Evolutionary conservation across 139 green algal species (phyloP).

Genomic region (Chlorella ohadii): DNA sequence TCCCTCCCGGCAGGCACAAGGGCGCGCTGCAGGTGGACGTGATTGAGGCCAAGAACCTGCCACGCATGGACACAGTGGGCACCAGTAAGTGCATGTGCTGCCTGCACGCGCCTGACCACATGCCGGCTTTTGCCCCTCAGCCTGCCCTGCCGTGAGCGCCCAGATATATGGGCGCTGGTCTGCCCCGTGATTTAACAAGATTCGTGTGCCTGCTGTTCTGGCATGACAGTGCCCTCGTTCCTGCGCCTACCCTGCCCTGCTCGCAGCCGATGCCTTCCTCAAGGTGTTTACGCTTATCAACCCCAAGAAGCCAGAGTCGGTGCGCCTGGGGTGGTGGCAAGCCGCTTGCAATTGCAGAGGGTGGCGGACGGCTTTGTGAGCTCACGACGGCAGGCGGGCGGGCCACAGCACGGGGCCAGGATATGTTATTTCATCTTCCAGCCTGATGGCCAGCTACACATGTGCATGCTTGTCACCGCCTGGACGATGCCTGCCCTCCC

Average conservation of each 20-base stretch:
- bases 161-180: too few species aligned
- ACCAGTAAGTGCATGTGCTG: neutral
- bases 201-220: too few species aligned
- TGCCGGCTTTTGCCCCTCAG: too few species aligned
- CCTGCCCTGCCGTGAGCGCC: too few species aligned
- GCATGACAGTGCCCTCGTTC: too few species aligned
- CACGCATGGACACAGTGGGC: constrained; percentile 46
- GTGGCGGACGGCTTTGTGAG: neutral
- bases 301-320: constrained; percentile 22
- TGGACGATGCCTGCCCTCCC: neutral
- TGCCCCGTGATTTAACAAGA: too few species aligned
- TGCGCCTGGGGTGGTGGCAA: neutral
- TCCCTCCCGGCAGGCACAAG: constrained; percentile 62
- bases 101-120: too few species aligned
- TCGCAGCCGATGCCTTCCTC: constrained; percentile 22
- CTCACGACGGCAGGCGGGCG: too few species aligned
- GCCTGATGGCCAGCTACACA: neutral
- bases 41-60: constrained; percentile 49
- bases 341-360: too few species aligned
- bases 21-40: constrained; percentile 59
- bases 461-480: neutral
- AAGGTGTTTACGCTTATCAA: constrained; percentile 24
- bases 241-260: neutral
- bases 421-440: too few species aligned
- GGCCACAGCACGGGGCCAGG: too few species aligned